phyloP scores from a whole-genome alignment of 2,329 filamentous ascomycete genomes.

The Aspergillus vadensis region DNA sequence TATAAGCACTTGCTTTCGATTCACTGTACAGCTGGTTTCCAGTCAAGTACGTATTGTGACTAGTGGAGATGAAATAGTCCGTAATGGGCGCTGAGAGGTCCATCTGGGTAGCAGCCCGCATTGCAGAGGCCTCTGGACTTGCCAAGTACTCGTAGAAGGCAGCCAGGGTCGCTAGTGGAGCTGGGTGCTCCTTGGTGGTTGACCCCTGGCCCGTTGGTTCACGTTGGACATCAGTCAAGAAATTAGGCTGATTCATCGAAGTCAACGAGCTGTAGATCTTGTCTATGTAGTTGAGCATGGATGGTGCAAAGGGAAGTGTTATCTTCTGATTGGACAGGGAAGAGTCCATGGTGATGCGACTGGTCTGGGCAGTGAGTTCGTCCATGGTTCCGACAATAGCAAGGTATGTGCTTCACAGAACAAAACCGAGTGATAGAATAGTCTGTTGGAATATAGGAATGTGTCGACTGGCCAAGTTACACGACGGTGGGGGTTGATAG shows the following conservation, averaged over 20 bases:
- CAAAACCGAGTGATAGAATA: background rate
- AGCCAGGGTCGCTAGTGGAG: conserved; percentile 39
- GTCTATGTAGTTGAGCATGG: conserved; percentile 37
- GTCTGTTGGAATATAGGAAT: no score
- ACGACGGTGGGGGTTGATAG: background rate
- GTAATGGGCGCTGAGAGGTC: conserved; percentile 71
- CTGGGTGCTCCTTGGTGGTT: background rate
- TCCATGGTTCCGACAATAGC: background rate
- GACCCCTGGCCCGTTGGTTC: conserved; percentile 13
- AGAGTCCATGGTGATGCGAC: conserved; percentile 17
- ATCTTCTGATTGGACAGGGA: background rate
- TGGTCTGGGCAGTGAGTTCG: conserved; percentile 19
- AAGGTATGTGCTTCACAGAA: background rate
- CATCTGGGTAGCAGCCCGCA: conserved; percentile 46
- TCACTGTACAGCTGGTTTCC: conserved; percentile 82
- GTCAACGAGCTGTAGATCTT: conserved; percentile 37
- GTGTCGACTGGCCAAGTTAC: background rate
- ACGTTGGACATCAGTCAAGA: conserved; percentile 27
- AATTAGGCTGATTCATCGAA: conserved; percentile 24
- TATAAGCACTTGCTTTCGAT: conserved; percentile 77
- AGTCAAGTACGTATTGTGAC: conserved; percentile 89
- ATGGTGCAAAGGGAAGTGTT: conserved; percentile 30
- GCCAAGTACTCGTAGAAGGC: conserved; percentile 53
- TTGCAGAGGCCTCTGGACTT: conserved; percentile 47
- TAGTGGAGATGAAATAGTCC: conserved; percentile 93